Conservation (phyloP, 2,329 filamentous ascomycete genomes). For the Aspergillus jensenii region DNA sequence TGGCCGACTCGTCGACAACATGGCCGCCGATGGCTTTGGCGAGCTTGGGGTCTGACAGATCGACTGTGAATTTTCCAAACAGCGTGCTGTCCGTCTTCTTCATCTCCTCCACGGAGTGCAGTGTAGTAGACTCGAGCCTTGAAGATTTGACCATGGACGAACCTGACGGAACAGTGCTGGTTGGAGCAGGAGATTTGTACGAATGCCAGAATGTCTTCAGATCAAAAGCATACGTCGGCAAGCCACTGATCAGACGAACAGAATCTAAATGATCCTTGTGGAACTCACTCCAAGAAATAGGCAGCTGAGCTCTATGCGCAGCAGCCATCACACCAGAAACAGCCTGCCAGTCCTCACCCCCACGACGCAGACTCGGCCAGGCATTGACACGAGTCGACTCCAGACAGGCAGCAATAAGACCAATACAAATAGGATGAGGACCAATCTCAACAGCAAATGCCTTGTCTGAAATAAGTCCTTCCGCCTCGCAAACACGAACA, state of each 20-base stretch:
- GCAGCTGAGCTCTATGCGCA: background rate
- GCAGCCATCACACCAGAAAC: background rate
- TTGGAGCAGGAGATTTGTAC: background rate
- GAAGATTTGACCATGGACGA: too few species aligned
- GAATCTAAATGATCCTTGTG: background rate
- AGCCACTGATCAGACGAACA: background rate
- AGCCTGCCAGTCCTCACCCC: background rate
- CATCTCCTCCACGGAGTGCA: background rate
- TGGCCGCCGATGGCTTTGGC: conserved; percentile 64
- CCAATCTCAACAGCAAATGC: conserved; percentile 72
- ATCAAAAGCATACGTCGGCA: conserved; percentile 10
- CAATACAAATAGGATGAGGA: conserved; percentile 69
- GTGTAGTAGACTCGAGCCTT: background rate
- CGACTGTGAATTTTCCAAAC: conserved; percentile 62
- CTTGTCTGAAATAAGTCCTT: conserved; percentile 54
- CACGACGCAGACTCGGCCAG: background rate
- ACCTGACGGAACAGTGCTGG: too few species aligned
- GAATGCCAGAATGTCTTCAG: conserved; percentile 6
- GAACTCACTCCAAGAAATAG: conserved; percentile 5
- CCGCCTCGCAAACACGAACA: conserved; percentile 57
- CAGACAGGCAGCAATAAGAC: conserved; percentile 67
- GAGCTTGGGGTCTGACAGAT: conserved; percentile 64
- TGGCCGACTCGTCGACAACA: conserved; percentile 64
- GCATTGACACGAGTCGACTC: conserved; percentile 35
- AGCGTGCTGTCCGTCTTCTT: background rate